A percentile compares a stretch with the other conserved stretches of the same genome.
Conservation (phyloP, 805 yeast species). For the Lipomyces starkeyi region DNA sequence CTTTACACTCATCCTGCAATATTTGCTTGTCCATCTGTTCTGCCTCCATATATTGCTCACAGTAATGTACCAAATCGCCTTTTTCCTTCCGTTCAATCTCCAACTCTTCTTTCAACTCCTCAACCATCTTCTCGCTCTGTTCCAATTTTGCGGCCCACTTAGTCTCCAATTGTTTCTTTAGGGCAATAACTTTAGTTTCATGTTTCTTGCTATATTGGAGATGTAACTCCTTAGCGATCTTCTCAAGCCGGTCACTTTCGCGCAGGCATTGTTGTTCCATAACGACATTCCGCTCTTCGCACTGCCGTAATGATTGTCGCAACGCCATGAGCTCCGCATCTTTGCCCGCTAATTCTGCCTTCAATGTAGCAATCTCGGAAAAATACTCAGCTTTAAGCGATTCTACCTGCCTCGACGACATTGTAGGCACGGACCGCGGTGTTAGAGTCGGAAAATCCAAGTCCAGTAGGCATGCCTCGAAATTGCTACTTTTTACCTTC, state of each 20-base stretch:
- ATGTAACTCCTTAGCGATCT: conserved; percentile 33
- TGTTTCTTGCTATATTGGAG: conserved; percentile 33
- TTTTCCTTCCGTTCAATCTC: conserved; percentile 33
- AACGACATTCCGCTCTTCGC: conserved; percentile 16
- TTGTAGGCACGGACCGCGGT: conserved; percentile 23
- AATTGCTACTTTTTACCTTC: neutral
- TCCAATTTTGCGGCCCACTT: conserved; percentile 26
- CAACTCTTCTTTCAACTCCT: conserved; percentile 13
- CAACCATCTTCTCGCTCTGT: conserved; percentile 11
- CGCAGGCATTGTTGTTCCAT: conserved; percentile 19
- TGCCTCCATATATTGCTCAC: conserved; percentile 35
- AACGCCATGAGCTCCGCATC: conserved; percentile 19
- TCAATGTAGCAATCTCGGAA: conserved; percentile 18
- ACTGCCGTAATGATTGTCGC: conserved; percentile 19
- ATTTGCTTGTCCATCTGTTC: conserved; percentile 18
- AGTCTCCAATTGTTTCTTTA: conserved; percentile 27
- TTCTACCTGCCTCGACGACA: conserved; percentile 23
- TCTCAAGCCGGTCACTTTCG: conserved; percentile 33
- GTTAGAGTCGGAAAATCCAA: conserved; percentile 19
- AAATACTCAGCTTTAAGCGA: conserved; percentile 21
- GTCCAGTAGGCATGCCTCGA: conserved; percentile 9
- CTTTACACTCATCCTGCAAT: neutral
- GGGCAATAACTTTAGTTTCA: conserved; percentile 31
- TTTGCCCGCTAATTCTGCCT: conserved; percentile 16
- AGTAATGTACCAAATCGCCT: conserved; percentile 30